Evolutionary conservation across 1,284 basidiomycete genomes (phyloP).

Genomic region (Porphyrellus sp.): DNA sequence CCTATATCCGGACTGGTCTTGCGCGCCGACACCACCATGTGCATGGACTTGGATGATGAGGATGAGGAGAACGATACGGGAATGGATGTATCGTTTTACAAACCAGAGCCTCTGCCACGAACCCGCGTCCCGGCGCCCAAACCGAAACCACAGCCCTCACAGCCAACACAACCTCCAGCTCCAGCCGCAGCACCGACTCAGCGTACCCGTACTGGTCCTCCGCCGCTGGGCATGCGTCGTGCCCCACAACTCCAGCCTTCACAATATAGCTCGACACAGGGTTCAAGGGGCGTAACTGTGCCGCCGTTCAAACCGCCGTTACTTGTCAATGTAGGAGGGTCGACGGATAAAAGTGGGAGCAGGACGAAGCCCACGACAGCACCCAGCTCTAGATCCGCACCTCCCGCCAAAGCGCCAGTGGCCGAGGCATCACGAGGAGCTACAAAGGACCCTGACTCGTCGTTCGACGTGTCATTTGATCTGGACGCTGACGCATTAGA

Average conservation of each 20-base stretch:
- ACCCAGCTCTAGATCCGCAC: neutral
- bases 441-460: conserved; percentile 27
- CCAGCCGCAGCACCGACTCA: conserved; percentile 15
- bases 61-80: conserved; percentile 7
- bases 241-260: conserved; percentile 17
- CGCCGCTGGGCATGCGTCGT: conserved; percentile 33
- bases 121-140: neutral
- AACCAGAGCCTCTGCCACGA: conserved; percentile 1
- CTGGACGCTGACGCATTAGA: conserved; percentile 29
- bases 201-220: conserved; percentile 19
- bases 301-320: conserved; percentile 34
- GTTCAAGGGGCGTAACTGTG: conserved; percentile 16
- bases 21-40: conserved; percentile 11
- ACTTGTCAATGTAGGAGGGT: conserved; percentile 9
- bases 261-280: conserved; percentile 23
- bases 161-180: conserved; percentile 1
- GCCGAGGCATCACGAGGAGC: neutral
- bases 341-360: conserved; percentile 1
- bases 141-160: conserved; percentile 3
- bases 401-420: neutral
- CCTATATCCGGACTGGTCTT: conserved; percentile 1
- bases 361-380: neutral
- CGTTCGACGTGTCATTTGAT: conserved; percentile 34
- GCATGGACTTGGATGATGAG: conserved; percentile 16
- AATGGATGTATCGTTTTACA: conserved; percentile 19